Conservation (phyloP, 805 yeast species). For the Starmera pachycereana region DNA sequence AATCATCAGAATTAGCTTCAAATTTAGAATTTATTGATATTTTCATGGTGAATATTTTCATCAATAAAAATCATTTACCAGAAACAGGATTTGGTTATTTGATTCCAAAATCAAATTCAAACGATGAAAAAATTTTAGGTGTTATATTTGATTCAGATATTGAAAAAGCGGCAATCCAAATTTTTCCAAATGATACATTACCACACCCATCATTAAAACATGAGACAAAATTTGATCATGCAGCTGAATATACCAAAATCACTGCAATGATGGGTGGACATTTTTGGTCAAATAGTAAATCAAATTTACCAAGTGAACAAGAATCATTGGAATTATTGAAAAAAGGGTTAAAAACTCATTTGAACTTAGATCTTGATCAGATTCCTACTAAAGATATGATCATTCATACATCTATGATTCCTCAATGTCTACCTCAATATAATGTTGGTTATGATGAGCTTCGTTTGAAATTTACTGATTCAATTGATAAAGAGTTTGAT, state of each 20-base stretch:
- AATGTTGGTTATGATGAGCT: conserved; percentile 54
- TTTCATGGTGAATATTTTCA: conserved; percentile 59
- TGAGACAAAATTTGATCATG: conserved; percentile 2
- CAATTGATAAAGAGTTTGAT: conserved; percentile 24
- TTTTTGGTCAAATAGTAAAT: conserved; percentile 27
- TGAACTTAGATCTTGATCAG: conserved; percentile 24
- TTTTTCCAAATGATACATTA: conserved; percentile 11
- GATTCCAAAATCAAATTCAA: conserved; percentile 46
- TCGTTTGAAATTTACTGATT: conserved; percentile 24
- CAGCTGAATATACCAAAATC: conserved; percentile 45
- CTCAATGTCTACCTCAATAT: conserved; percentile 71
- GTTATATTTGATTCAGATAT: conserved; percentile 86
- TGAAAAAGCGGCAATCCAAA: conserved; percentile 40
- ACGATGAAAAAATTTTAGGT: conserved; percentile 59
- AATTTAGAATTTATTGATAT: conserved; percentile 28
- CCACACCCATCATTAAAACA: conserved; percentile 8
- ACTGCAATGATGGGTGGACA: conserved; percentile 94
- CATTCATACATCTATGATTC: conserved; percentile 32
- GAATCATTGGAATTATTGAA: conserved; percentile 22
- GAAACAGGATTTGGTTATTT: conserved; percentile 79
- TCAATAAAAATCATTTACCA: conserved; percentile 34
- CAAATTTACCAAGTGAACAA: conserved; percentile 5
- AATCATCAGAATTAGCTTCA: conserved; percentile 9
- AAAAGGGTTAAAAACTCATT: conserved; percentile 27
- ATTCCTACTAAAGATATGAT: conserved; percentile 14